These are phyloP conservation scores for Anaeromyces robustus DNA, from an alignment of 192 early-diverging fungal species.

Conservation along the genomic window DNA sequence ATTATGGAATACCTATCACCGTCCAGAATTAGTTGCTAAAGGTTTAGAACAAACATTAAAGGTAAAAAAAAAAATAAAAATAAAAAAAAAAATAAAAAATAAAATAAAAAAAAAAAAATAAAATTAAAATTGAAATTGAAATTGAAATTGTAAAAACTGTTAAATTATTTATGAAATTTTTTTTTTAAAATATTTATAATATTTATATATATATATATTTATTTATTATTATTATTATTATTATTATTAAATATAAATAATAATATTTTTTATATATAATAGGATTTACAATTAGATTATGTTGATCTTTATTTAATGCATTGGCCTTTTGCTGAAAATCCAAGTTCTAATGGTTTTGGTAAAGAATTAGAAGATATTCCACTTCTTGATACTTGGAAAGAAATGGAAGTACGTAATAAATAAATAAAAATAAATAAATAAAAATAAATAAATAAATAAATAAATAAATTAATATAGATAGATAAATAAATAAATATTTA, in stretches of 20 bases:
- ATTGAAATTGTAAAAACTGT: no score
- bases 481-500: background rate
- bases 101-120: no score
- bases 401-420: constrained; percentile 48
- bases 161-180: no score
- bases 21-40: constrained; percentile 7
- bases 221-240: background rate
- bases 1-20: constrained; percentile 31
- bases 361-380: constrained; percentile 15
- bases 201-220: no score
- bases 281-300: constrained; percentile 54
- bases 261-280: constrained; percentile 45
- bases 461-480: no score
- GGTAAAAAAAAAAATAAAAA: background rate
- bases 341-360: constrained; percentile 9
- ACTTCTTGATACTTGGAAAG: constrained; percentile 60
- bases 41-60: constrained; percentile 37
- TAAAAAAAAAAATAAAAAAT: no score
- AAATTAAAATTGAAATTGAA: no score
- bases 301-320: constrained; percentile 75
- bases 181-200: no score
- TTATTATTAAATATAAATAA: background rate
- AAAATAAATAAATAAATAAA: background rate
- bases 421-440: background rate
- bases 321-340: constrained; percentile 56